phyloP scores from a whole-genome alignment of 2,329 filamentous ascomycete genomes.

The Cladosporium velox region DNA sequence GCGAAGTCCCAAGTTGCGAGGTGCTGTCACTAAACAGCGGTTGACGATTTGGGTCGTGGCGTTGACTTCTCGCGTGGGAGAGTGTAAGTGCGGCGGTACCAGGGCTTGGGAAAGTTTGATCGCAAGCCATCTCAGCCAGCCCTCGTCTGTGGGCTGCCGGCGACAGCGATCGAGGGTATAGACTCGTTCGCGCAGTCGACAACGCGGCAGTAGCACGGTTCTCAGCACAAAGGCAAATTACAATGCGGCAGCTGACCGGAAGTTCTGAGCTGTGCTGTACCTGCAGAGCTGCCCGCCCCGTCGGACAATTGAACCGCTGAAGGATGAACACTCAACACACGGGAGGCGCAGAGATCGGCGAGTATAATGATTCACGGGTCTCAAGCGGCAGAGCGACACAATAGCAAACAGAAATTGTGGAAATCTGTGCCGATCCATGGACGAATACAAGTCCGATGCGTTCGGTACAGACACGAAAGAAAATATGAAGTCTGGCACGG shows the following conservation, averaged over 20 bases:
- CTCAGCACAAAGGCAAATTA: background rate
- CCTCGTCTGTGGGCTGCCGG: background rate
- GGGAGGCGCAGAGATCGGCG: background rate
- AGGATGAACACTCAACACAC: background rate
- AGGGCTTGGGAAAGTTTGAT: background rate
- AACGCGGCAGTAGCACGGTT: slow-evolving; percentile 1
- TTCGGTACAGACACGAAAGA: background rate
- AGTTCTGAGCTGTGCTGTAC: background rate
- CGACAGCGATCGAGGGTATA: background rate
- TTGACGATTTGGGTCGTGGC: slow-evolving; percentile 2
- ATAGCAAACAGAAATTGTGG: background rate
- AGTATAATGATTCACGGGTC: background rate
- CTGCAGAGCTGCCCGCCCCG: background rate
- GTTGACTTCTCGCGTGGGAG: slow-evolving; percentile 16
- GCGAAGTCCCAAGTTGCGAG: background rate
- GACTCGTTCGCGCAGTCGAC: background rate
- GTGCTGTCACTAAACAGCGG: background rate
- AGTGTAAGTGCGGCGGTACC: slow-evolving; percentile 10
- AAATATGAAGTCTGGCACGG: background rate
- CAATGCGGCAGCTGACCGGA: slow-evolving; percentile 2
- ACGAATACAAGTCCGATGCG: background rate
- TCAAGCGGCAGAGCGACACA: background rate
- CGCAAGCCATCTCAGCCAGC: slow-evolving; percentile 12
- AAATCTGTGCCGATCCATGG: background rate
- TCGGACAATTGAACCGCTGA: background rate